Conservation (phyloP, 768 basidiomycete species). For the Kwoniella pini region DNA sequence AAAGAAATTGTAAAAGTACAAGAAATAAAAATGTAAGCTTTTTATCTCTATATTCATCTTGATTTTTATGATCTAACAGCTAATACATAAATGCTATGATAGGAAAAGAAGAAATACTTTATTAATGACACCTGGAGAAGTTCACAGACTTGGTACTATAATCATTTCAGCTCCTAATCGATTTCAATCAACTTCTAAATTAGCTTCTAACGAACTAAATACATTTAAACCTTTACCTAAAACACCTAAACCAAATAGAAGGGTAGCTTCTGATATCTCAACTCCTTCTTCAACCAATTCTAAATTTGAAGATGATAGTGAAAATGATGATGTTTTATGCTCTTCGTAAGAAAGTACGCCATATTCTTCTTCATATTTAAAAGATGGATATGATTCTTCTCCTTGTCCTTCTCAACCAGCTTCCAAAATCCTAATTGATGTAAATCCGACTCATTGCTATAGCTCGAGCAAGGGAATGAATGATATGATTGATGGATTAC, state of each 20-base stretch:
- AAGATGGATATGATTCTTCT: neutral
- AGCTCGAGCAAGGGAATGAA: neutral
- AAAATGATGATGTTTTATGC: neutral
- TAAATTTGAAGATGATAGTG: neutral
- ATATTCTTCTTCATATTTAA: neutral
- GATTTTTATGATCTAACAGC: no score
- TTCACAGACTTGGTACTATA: constrained; percentile 5
- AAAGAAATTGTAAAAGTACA: constrained; percentile 15
- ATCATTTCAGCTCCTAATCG: neutral
- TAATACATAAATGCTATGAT: no score
- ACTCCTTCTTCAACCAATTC: constrained; percentile 2
- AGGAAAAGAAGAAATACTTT: constrained; percentile 15
- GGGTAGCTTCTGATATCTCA: neutral
- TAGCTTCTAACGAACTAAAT: neutral
- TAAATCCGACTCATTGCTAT: no score
- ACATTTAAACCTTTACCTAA: neutral
- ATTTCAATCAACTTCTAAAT: neutral
- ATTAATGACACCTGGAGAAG: constrained; percentile 13
- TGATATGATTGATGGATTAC: neutral
- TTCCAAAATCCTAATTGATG: constrained; percentile 3
- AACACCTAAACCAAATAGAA: constrained; percentile 3
- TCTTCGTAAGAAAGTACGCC: neutral
- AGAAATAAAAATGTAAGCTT: constrained; percentile 21
- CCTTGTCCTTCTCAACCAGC: constrained; percentile 10
- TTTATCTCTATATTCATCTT: no score